Base-by-base conservation (phyloP, 768 basidiomycete species). In the Kwoniella europaea region DNA sequence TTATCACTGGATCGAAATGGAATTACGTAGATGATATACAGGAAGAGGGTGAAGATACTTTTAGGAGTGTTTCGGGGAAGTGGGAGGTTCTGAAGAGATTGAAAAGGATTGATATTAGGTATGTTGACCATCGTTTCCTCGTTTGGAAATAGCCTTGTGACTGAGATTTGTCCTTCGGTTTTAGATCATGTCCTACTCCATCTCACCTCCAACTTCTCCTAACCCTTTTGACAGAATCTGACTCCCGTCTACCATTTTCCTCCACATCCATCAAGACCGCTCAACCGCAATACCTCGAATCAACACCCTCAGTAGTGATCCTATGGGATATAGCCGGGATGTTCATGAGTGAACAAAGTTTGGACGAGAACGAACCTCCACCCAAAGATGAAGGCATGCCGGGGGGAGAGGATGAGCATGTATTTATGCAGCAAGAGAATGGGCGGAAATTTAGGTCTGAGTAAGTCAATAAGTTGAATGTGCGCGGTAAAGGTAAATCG, bases 11-110 rank as follows among this genome's bases (percentile, higher is more conserved):
- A 10, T 27, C 65, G 16, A 76, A 71, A 44, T 68, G 59, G 41
- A 60, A 54, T 1, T 73, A 52, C 22, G 55, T 65, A 9, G 65
- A 75, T 41, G 24, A 35, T 10, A n/a, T 80, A 13, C 71, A 77
- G 54, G 79, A 77, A 44, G 75, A 80, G 13, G 79, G 78, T 65
- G 79, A 80, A 55, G 79, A 80, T 72, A 72, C 70, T 71, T 58
- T 78, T 63, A 71, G 79, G 59, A 65, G 58, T 12, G 56, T 71
- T 57, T 71, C 75, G 18, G 75, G 74, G 3, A 42, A 71, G 27
- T 77, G 70, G 56, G 66, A 55, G 16, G 70, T 71, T 1, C 13
- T 77, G 18, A 53, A 71, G 52, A 35, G 60, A 35, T 60, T 80
- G 20, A 74, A 68, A 42, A 62, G 76, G 61, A 56, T 80, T 5